Percentiles rank a stretch among this genome's conserved stretches.
These are phyloP conservation scores for Globisporangium radiosum DNA, from an alignment of 352 stramenopile species.

Conservation along the genomic window DNA sequence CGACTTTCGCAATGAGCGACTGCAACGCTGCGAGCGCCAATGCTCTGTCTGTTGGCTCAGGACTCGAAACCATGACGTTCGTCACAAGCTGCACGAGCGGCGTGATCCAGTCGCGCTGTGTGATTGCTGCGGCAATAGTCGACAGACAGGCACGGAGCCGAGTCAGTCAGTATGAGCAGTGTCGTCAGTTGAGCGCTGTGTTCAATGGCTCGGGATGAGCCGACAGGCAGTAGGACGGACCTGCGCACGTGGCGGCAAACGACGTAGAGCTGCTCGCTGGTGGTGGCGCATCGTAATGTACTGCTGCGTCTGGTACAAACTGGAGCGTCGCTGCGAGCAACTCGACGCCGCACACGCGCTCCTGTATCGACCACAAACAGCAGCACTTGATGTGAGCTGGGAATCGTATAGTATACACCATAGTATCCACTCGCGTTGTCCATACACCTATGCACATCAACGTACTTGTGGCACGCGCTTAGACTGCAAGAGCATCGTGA, in stretches of 20 bases:
- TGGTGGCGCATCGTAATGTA: not conserved
- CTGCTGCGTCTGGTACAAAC: not conserved
- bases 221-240: not conserved
- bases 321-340: not conserved
- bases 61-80: slow-evolving; percentile 66
- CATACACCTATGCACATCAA: no score
- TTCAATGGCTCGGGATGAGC: not conserved
- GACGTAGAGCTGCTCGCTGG: not conserved
- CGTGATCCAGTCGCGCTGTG: slow-evolving; percentile 42
- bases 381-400: not conserved
- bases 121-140: slow-evolving; percentile 22
- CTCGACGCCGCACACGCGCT: not conserved
- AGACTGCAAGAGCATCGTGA: slow-evolving; percentile 32
- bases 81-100: slow-evolving; percentile 53
- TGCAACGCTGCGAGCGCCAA: slow-evolving; percentile 29
- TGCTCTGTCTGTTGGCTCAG: slow-evolving; percentile 32
- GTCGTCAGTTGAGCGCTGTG: not conserved
- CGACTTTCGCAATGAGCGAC: slow-evolving; percentile 29
- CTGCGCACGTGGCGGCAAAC: not conserved
- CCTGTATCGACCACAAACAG: slow-evolving; percentile 8
- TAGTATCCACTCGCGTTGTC: no score
- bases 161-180: not conserved
- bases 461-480: slow-evolving; percentile 13
- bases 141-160: not conserved
- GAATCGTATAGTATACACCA: no score